phyloP scores from a whole-genome alignment of 176 grass and related monocot genomes.

The Carex scoparia region DNA sequence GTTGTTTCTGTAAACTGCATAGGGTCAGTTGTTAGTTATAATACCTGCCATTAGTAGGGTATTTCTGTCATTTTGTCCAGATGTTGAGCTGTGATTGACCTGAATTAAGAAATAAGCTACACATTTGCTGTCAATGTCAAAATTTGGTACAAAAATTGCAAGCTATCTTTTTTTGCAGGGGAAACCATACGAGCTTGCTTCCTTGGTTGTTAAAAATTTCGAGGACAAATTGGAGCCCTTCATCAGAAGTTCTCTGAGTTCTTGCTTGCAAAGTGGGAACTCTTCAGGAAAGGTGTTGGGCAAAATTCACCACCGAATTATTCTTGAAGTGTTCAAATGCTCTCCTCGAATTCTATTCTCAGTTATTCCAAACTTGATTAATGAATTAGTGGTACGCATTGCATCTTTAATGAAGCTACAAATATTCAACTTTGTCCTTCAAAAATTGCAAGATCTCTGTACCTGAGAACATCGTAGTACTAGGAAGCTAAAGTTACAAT shows the following conservation, averaged over 20 bases:
- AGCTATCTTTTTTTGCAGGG: conserved; percentile 42
- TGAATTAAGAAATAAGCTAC: not conserved
- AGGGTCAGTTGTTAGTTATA: not conserved
- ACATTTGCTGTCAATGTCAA: conserved; percentile 8
- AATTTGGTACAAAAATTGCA: not conserved
- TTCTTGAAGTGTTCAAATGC: conserved; percentile 81
- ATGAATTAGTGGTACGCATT: conserved; percentile 69
- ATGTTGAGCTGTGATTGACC: not conserved
- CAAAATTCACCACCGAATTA: conserved; percentile 67
- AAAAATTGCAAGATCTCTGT: conserved; percentile 27
- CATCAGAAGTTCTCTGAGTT: conserved; percentile 52
- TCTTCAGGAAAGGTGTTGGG: conserved; percentile 35
- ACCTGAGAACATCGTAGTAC: not conserved
- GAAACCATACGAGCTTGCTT: conserved; percentile 58
- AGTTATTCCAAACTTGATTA: conserved; percentile 77
- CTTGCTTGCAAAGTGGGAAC: conserved; percentile 55
- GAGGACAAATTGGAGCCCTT: conserved; percentile 58
- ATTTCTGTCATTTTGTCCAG: conserved; percentile 16
- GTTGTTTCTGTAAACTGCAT: conserved; percentile 13
- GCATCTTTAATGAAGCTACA: conserved; percentile 16
- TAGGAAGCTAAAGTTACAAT: not conserved
- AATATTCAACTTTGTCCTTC: conserved; percentile 14
- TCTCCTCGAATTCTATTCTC: conserved; percentile 63
- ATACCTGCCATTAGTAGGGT: not conserved
- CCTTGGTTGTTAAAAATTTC: conserved; percentile 55